Evolutionary conservation across 805 yeast species (phyloP).

Genomic region (Pichia membranifaciens): DNA sequence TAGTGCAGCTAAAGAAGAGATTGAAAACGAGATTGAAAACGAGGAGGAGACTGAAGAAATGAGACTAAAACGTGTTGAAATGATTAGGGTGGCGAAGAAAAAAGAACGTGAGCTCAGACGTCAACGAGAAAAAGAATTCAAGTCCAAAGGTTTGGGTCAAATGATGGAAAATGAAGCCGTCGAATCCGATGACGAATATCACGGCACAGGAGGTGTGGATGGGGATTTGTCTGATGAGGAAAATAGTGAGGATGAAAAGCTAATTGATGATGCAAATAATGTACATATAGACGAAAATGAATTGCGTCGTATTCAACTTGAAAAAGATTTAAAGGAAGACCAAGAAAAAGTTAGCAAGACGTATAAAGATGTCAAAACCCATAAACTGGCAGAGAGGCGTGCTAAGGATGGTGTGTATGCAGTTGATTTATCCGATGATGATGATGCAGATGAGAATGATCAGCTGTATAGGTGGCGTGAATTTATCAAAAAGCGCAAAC

Average conservation of each 20-base stretch:
- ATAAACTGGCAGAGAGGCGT: constrained; percentile 56
- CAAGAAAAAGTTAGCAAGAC: constrained; percentile 58
- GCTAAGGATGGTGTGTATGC: constrained; percentile 49
- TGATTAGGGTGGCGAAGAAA: constrained; percentile 22
- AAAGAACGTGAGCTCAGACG: constrained; percentile 21
- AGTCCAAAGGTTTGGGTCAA: constrained; percentile 48
- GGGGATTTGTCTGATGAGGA: constrained; percentile 53
- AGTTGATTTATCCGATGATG: constrained; percentile 69
- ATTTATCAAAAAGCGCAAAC: constrained; percentile 10
- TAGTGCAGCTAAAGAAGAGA: constrained; percentile 17
- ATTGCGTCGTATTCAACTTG: constrained; percentile 50
- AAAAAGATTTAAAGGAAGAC: constrained; percentile 58
- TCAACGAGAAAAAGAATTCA: constrained; percentile 45
- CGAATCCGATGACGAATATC: constrained; percentile 87
- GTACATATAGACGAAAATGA: constrained; percentile 52
- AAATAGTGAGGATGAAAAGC: constrained; percentile 69
- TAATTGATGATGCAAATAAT: constrained; percentile 67
- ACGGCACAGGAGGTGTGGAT: constrained; percentile 71
- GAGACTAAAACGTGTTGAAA: constrained; percentile 24
- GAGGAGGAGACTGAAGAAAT: constrained; percentile 36
- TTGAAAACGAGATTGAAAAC: constrained; percentile 19
- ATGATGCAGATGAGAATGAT: constrained; percentile 49
- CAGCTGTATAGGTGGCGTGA: constrained; percentile 7
- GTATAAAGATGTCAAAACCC: constrained; percentile 65
- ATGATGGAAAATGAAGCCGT: constrained; percentile 79